These are phyloP conservation scores for Backusella australiensis DNA, from an alignment of 192 early-diverging fungal species.

Conservation along the genomic window DNA sequence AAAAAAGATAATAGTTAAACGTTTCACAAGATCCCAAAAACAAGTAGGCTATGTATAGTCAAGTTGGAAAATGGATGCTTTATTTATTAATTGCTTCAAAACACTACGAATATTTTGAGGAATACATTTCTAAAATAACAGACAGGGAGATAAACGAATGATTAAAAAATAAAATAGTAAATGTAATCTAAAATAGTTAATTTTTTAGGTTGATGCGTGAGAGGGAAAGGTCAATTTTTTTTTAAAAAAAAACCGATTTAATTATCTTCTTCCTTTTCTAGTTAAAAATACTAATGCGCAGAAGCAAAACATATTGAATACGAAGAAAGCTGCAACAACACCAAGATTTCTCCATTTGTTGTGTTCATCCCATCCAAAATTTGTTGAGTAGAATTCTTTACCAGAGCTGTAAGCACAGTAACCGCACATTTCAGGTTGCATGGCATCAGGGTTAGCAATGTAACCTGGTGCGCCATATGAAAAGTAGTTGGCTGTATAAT, in stretches of 20 bases:
- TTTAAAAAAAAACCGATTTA: background rate
- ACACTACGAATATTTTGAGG: background rate
- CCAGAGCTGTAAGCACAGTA: conserved; percentile 61
- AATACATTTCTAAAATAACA: background rate
- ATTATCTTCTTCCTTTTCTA: conserved; percentile 25
- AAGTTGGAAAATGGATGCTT: background rate
- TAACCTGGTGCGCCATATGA: conserved; percentile 8
- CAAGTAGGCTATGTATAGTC: background rate
- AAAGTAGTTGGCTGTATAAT: conserved; percentile 39
- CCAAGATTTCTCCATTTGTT: conserved; percentile 73
- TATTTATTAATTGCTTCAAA: background rate
- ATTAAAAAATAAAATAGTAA: background rate
- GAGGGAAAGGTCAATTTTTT: background rate
- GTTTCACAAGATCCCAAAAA: background rate
- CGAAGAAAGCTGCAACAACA: conserved; percentile 59
- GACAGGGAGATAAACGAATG: background rate
- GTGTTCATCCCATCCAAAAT: conserved; percentile 50
- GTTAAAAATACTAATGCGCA: conserved; percentile 41
- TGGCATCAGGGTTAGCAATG: conserved; percentile 9
- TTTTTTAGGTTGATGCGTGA: background rate
- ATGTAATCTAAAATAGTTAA: background rate
- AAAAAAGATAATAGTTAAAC: conserved; percentile 2
- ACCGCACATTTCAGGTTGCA: conserved; percentile 45
- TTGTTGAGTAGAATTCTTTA: conserved; percentile 48
- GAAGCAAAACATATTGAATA: conserved; percentile 59